Evolutionary conservation across 225 moss, liverwort and hornwort genomes (phyloP).

Genomic region (Thuidium tamariscinum): DNA sequence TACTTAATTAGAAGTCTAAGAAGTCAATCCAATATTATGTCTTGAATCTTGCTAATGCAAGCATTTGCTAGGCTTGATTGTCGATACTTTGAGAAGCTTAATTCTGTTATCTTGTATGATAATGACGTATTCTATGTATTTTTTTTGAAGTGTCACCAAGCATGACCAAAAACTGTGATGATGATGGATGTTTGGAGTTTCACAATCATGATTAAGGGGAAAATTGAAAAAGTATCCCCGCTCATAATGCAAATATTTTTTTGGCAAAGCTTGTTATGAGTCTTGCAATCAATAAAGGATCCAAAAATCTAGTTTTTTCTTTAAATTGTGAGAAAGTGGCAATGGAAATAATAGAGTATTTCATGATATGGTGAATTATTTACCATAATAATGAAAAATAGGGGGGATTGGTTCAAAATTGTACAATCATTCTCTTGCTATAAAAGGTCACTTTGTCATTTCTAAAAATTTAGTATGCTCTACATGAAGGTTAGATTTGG

Average conservation of each 20-base stretch:
- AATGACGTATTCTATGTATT: not conserved
- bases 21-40: no score
- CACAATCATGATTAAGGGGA: no score
- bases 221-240: not conserved
- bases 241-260: not conserved
- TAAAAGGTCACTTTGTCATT: not conserved
- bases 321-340: fast-evolving
- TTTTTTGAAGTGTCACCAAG: not conserved
- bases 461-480: not conserved
- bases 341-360: not conserved
- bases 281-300: not conserved
- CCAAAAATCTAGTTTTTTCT: not conserved
- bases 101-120: fast-evolving
- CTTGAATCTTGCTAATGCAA: no score
- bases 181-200: not conserved
- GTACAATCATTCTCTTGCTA: not conserved
- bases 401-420: fast-evolving
- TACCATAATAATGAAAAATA: not conserved
- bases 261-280: not conserved
- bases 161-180: not conserved
- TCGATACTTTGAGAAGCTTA: not conserved
- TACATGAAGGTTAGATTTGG: no score
- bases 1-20: no score
- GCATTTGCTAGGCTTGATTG: not conserved
- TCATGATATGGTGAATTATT: not conserved